These are phyloP conservation scores for Cyberlindnera lachancei DNA, from an alignment of 805 yeast species.

Conservation along the genomic window DNA sequence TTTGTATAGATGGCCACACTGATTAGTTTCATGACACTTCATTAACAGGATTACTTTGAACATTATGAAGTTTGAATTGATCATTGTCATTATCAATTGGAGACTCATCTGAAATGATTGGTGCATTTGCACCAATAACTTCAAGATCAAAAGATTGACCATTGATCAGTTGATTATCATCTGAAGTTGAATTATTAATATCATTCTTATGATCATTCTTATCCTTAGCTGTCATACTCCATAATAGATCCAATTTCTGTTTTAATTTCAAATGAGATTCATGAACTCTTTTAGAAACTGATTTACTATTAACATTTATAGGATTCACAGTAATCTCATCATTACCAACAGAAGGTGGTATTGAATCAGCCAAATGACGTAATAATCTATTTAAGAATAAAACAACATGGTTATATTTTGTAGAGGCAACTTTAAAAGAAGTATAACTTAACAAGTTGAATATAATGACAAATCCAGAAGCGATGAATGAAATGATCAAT, in stretches of 20 bases:
- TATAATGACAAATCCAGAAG: constrained; percentile 20
- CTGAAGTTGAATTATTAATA: background rate
- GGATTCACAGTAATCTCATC: constrained; percentile 9
- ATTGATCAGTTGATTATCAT: background rate
- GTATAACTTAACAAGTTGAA: constrained; percentile 21
- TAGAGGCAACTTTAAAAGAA: constrained; percentile 18
- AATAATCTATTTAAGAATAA: constrained; percentile 19
- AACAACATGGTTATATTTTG: constrained; percentile 21
- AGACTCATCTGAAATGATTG: constrained; percentile 7
- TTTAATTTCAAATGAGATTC: too few species aligned
- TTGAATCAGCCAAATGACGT: constrained; percentile 20
- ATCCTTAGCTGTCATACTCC: background rate
- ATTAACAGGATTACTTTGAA: too few species aligned
- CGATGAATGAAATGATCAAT: constrained; percentile 16
- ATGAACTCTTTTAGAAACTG: too few species aligned
- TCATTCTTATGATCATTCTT: background rate
- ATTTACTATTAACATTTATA: background rate
- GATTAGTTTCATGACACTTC: too few species aligned
- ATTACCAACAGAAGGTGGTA: constrained; percentile 24
- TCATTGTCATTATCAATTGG: too few species aligned
- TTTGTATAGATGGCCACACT: too few species aligned
- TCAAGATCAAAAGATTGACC: background rate
- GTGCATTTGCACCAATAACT: constrained; percentile 2
- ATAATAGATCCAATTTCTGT: too few species aligned
- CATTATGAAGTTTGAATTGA: too few species aligned